Evolutionary conservation across 306 rosid genomes (phyloP), one percentile per base, ranked within the genome.

Genomic region (Ceratonia siliqua): DNA sequence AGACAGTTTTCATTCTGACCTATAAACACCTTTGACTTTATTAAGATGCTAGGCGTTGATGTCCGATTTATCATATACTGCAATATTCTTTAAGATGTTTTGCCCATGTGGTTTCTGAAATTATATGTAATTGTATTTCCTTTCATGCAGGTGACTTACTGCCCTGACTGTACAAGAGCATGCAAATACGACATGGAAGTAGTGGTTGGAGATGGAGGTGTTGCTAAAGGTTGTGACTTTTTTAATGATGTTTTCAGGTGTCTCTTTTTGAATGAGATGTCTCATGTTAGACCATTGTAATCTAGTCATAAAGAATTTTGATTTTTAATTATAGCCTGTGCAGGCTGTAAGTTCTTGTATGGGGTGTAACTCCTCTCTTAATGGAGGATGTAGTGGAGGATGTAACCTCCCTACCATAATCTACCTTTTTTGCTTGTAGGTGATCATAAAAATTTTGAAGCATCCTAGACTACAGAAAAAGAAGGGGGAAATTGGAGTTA

Each of bases 111-210:
- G 25, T 52, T 39, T 50, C 17, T 15, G 4, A 48, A 56, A 59
- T 68, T 50, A 61, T 48, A 18, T 59, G 63, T 49, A 14, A 50
- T 25, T 32, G 46, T 32, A 64, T 73, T 32, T 68, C 27, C 45
- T 62, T 62, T 54, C 56, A 30, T 84, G n/a, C 57, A 91, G 97
- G 98, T 91, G 76, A 94, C 98, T 28, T 94, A 91, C 78, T 94
- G 98, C 70, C 98, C 98, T 7, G 98, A 94, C 81, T 94, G 98
- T 70, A 80, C 89, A 20, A 86, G 98, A 83, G 98, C 92, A 21
- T 91, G 96, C 93, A 88, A 82, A 68, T 90, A 88, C 27, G 98
- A 94, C 79, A 83, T 83, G 43, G 87, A 88, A 36, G 43, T 88
- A 18, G 82, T 87, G 14, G 35, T 86, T 25, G 89, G 90, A 61